A percentile compares a stretch with the other conserved stretches of the same genome.
Conservation (phyloP, 192 early-diverging fungal genomes). For the Coemansia sp. region DNA sequence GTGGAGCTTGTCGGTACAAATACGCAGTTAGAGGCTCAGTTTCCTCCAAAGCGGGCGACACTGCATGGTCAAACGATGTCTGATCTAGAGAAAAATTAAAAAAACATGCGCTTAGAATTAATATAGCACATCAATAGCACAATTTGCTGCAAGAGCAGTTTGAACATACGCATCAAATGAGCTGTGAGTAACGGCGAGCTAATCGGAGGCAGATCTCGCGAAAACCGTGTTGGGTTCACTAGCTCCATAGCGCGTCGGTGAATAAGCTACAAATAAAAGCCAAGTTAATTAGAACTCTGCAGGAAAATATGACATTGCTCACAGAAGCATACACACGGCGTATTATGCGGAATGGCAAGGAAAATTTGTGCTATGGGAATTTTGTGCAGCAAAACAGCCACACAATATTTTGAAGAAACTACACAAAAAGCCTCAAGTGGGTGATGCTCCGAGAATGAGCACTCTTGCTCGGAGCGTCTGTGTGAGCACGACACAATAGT, state of each 20-base stretch:
- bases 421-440: neutral
- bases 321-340: neutral
- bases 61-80: constrained; percentile 19
- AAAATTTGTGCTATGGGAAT: constrained; percentile 9
- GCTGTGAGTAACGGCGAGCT: constrained; percentile 31
- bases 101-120: too few relatives aligned
- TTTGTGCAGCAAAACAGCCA: neutral
- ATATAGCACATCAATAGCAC: neutral
- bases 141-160: neutral
- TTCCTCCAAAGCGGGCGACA: constrained; percentile 38
- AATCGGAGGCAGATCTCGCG: constrained; percentile 44
- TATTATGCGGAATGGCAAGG: neutral
- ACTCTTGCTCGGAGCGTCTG: neutral
- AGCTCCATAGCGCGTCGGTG: constrained; percentile 40
- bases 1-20: constrained; percentile 28
- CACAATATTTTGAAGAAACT: neutral
- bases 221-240: constrained; percentile 28
- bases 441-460: neutral
- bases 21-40: constrained; percentile 39
- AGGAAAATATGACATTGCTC: neutral
- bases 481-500: neutral
- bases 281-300: neutral
- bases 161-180: constrained; percentile 33
- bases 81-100: constrained; percentile 17
- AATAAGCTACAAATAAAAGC: constrained; percentile 35